Evolutionary conservation across 2,329 filamentous ascomycete genomes (phyloP), one percentile per base, ranked within the genome.

Genomic region (Hypoxylon sp.): DNA sequence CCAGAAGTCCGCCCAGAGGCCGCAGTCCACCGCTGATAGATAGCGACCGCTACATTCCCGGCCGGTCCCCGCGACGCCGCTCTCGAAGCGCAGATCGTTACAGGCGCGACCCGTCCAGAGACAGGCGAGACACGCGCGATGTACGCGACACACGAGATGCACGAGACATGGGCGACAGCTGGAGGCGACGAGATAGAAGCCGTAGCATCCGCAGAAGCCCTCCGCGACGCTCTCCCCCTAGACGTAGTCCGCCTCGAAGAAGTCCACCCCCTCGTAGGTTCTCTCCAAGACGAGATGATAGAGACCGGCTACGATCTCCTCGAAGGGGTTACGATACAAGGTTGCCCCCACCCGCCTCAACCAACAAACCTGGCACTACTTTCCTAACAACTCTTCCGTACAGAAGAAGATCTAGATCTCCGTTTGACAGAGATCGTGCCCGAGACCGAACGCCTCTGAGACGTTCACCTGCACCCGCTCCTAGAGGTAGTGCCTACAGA

Each of bases 321-420:
- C 72, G 76, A 55, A 70, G 76, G 55, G 75, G 73, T 45, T 75
- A 70, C 60, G 74, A 77, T 37, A 61, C 70, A 60, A 75, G 77
- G 59, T 76, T 75, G 56, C 68, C 68, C 73, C 61, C 65, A 66
- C 53, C 57, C 54, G 58, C 64, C 63, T 60, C 57, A 29, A 35
- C 48, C 48, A 35, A 58, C 49, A 67, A 67, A 29, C 65, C 64
- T 49, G 71, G 72, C 48, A 35, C 35, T 58, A 67, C 67, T 35
- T 67, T 67, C 65, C 69, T 71, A 66, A 69, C 67, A 52, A 60
- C 26, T 55, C 43, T 63, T 53, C 67, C 58, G 27, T 55, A 61
- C 62, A 83, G 81, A 70, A 78, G 81, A 60, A 77, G 83, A 65
- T 86, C 83, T 20, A 78, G 83, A 43, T 85, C 83, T 27, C 83